These are phyloP conservation scores for Pistacia integerrima DNA, from an alignment of 345 rosid species.

Conservation along the genomic window DNA sequence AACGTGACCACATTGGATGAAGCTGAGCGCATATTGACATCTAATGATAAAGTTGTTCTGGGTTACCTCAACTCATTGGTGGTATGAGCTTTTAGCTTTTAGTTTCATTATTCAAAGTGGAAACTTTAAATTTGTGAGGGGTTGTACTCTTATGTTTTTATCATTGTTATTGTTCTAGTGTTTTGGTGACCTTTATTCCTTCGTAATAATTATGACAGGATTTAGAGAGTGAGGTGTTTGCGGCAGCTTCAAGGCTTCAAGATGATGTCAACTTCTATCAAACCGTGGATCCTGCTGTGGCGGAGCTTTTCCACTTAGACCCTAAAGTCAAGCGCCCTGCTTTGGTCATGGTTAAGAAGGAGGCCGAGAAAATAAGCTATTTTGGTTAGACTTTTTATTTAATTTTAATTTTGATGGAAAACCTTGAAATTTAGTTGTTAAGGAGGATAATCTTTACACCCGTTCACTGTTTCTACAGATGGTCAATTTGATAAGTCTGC, in stretches of 20 bases:
- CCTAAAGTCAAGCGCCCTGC: conserved; percentile 79
- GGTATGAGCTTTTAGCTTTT: conserved; percentile 44
- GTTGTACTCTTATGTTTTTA: neutral
- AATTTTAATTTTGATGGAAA: conserved; percentile 15
- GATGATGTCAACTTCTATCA: conserved; percentile 92
- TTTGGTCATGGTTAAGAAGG: conserved; percentile 75
- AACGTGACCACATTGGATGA: conserved; percentile 84
- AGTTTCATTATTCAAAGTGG: neutral
- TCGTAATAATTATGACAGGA: conserved; percentile 47
- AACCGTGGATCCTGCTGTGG: conserved; percentile 84
- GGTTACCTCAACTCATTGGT: conserved; percentile 86
- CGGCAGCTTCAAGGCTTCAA: conserved; percentile 87
- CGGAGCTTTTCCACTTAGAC: conserved; percentile 88
- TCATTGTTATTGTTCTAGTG: neutral
- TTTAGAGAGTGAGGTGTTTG: conserved; percentile 73
- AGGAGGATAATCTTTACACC: conserved; percentile 2
- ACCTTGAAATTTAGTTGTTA: conserved; percentile 11
- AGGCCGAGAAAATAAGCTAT: conserved; percentile 77
- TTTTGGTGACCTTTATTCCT: neutral
- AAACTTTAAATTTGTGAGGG: neutral
- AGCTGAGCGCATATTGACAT: conserved; percentile 75
- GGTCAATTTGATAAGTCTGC: conserved; percentile 81
- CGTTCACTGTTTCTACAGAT: conserved; percentile 49
- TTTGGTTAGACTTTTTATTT: conserved; percentile 60
- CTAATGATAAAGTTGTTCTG: conserved; percentile 78